These are phyloP conservation scores for Epichloe coenophiala DNA, from an alignment of 2,329 filamentous ascomycete species.

Conservation along the genomic window DNA sequence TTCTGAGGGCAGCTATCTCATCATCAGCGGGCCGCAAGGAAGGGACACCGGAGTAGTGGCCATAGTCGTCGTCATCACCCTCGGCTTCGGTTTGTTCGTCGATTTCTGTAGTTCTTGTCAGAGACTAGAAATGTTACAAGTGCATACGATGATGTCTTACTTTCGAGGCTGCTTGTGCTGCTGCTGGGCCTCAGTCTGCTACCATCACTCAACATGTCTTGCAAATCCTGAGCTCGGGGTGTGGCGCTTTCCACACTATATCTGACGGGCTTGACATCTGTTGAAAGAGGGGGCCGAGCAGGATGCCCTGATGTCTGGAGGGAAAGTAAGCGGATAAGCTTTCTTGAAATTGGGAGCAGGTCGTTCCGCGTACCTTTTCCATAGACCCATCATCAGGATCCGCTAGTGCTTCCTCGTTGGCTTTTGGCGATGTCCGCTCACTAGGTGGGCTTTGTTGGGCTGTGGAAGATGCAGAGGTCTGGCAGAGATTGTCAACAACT, in stretches of 20 bases:
- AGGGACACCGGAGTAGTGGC: slow-evolving; percentile 28
- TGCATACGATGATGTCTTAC: slow-evolving; percentile 32
- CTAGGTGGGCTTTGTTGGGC: slow-evolving; percentile 21
- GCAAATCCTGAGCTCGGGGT: slow-evolving; percentile 68
- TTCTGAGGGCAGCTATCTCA: slow-evolving; percentile 55
- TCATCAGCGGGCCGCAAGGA: slow-evolving; percentile 33
- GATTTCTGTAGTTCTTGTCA: slow-evolving; percentile 31
- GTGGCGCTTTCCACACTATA: slow-evolving; percentile 61
- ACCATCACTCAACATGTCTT: slow-evolving; percentile 51
- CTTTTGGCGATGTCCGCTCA: slow-evolving; percentile 24
- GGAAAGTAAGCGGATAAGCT: neutral
- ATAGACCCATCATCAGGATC: slow-evolving; percentile 10
- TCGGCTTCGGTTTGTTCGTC: slow-evolving; percentile 39
- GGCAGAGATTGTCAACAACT: neutral
- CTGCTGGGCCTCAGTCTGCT: slow-evolving; percentile 50
- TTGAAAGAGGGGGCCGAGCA: slow-evolving; percentile 59
- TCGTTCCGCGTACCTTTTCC: slow-evolving; percentile 11
- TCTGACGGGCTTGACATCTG: slow-evolving; percentile 51
- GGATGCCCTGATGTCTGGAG: slow-evolving; percentile 18
- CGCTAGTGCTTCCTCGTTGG: slow-evolving; percentile 21
- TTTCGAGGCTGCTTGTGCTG: slow-evolving; percentile 63
- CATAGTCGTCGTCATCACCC: slow-evolving; percentile 36
- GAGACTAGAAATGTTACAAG: neutral
- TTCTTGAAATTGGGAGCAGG: neutral
- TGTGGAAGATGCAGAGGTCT: slow-evolving; percentile 30